Conservation (phyloP, 805 yeast genomes). For the Pichia californica region DNA sequence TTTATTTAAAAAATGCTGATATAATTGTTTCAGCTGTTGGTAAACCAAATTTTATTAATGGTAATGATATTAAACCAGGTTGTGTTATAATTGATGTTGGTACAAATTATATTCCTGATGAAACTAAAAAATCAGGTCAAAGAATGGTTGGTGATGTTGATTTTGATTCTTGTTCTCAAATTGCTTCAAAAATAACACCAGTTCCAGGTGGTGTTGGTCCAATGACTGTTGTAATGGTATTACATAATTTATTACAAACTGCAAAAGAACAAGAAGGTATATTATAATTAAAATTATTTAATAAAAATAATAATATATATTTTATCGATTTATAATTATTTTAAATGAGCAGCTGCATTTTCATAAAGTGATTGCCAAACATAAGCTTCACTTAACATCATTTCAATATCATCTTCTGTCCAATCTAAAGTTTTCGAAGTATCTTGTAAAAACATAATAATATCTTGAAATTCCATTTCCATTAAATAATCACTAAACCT, state of each 20-base stretch:
- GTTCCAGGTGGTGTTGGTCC: constrained; percentile 99
- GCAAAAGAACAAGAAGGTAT: constrained; percentile 37
- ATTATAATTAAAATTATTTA: constrained; percentile 1
- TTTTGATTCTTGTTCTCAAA: constrained; percentile 54
- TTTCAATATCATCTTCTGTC: constrained; percentile 85
- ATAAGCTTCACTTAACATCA: constrained; percentile 89
- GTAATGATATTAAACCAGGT: constrained; percentile 81
- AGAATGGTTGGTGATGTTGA: constrained; percentile 95
- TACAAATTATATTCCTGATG: constrained; percentile 79
- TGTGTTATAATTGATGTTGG: constrained; percentile 93
- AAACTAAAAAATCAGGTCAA: constrained; percentile 66
- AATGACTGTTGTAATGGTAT: constrained; percentile 96
- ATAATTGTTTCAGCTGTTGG: constrained; percentile 92
- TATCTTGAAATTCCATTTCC: constrained; percentile 89
- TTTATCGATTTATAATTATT: constrained; percentile 19
- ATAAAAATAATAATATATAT: neutral
- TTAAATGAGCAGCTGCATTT: constrained; percentile 82
- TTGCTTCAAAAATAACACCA: constrained; percentile 77
- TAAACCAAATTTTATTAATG: constrained; percentile 73
- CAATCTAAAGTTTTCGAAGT: constrained; percentile 75
- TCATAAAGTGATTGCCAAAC: constrained; percentile 94
- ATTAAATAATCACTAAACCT: constrained; percentile 77
- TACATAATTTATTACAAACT: constrained; percentile 74
- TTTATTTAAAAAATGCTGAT: constrained; percentile 61
- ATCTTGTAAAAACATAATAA: constrained; percentile 83